These are phyloP conservation scores for Allium sativum DNA, from an alignment of 106 monocot species.

Conservation along the genomic window DNA sequence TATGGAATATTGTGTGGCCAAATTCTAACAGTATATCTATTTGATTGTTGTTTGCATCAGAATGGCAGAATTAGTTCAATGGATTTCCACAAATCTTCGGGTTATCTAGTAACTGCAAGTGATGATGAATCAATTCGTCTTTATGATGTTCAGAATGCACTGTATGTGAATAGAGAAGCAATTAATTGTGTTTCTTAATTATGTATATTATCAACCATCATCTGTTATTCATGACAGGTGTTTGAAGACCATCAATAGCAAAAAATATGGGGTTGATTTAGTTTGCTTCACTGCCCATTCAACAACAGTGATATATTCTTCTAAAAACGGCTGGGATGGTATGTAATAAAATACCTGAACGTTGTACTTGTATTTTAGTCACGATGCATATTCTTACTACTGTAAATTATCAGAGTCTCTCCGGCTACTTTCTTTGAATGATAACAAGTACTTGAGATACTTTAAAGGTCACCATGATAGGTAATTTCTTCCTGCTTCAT, in stretches of 20 bases:
- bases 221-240: slow-evolving; percentile 39
- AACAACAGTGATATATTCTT: slow-evolving; percentile 88
- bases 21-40: too few relatives aligned
- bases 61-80: slow-evolving; percentile 97
- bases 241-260: slow-evolving; percentile 98
- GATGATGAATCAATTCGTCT: slow-evolving; percentile 98
- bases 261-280: slow-evolving; percentile 98
- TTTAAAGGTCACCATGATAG: slow-evolving; percentile 99
- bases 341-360: slow-evolving; percentile 8
- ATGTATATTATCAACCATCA: not conserved
- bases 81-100: slow-evolving; percentile 83
- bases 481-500: slow-evolving; percentile 15
- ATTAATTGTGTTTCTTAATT: not conserved
- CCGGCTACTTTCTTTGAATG: slow-evolving; percentile 82
- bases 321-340: slow-evolving; percentile 99
- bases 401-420: slow-evolving; percentile 60
- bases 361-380: slow-evolving; percentile 4
- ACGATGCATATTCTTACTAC: slow-evolving; percentile 5
- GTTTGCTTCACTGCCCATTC: slow-evolving; percentile 92
- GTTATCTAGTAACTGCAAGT: slow-evolving; percentile 92
- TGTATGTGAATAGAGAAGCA: slow-evolving; percentile 27
- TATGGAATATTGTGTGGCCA: too few relatives aligned
- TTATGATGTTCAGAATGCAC: slow-evolving; percentile 82
- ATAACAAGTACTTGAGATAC: slow-evolving; percentile 91
- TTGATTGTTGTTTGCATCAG: slow-evolving; percentile 23